phyloP scores from a whole-genome alignment of 345 rosid genomes.

The Bruguiera gymnorhiza region DNA sequence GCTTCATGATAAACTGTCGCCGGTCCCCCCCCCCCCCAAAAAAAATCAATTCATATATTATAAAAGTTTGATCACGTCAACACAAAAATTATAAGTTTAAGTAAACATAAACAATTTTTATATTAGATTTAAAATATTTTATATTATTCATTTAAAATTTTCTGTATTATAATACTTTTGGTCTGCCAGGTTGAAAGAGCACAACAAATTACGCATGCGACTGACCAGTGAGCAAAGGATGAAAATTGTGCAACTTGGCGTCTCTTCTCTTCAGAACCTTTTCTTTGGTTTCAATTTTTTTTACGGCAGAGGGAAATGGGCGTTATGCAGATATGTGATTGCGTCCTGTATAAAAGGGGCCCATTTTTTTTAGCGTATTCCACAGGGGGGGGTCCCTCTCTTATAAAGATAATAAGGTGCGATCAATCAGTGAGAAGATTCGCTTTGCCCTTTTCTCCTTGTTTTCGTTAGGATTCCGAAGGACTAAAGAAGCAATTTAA shows the following conservation, averaged over 20 bases:
- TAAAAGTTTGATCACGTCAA: too few relatives aligned
- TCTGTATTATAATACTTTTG: not conserved
- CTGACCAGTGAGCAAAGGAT: not conserved
- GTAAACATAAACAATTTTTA: too few relatives aligned
- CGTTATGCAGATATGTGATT: not conserved
- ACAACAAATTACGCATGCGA: constrained; percentile 2
- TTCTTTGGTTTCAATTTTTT: not conserved
- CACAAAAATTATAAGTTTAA: too few relatives aligned
- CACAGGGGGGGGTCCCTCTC: constrained; percentile 9
- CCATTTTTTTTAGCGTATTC: not conserved
- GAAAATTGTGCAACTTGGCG: not conserved
- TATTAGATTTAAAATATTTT: too few relatives aligned
- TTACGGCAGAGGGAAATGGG: constrained; percentile 2
- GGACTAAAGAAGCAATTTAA: too few relatives aligned
- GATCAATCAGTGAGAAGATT: constrained; percentile 18
- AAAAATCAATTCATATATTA: too few relatives aligned
- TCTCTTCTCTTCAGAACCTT: not conserved
- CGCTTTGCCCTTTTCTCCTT: not conserved
- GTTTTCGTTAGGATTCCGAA: too few relatives aligned
- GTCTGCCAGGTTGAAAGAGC: constrained; percentile 6
- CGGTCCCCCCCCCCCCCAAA: not conserved
- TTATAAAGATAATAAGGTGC: constrained; percentile 8
- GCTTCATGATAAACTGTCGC: not conserved
- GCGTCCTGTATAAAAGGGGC: not conserved
- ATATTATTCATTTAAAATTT: too few relatives aligned